Percentiles rank a stretch among this genome's conserved stretches.
These are phyloP conservation scores for Mycena belliarum DNA, from an alignment of 768 basidiomycete genomes.

Conservation along the genomic window DNA sequence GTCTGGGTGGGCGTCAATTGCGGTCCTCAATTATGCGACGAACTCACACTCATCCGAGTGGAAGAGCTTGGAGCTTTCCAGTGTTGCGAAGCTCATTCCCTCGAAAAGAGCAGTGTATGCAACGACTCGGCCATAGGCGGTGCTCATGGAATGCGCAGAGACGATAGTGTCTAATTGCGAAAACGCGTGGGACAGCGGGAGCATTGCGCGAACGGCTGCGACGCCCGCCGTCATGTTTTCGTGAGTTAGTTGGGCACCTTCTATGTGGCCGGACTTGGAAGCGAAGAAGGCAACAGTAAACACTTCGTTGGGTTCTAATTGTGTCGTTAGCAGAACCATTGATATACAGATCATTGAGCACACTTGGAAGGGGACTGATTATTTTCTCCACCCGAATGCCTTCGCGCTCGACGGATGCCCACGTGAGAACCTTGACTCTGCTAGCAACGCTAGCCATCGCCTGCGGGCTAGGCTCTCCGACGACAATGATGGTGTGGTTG, in stretches of 20 bases:
- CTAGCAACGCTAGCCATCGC: slow-evolving; percentile 48
- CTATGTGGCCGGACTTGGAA: slow-evolving; percentile 50
- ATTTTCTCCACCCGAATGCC: slow-evolving; percentile 54
- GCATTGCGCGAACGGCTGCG: slow-evolving; percentile 71
- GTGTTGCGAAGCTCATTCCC: slow-evolving; percentile 70
- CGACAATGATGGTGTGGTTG: slow-evolving; percentile 64
- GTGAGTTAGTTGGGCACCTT: slow-evolving; percentile 72
- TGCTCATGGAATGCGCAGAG: slow-evolving; percentile 71
- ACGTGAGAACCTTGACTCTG: slow-evolving; percentile 59
- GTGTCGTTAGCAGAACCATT: slow-evolving; percentile 9
- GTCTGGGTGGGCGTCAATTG: slow-evolving; percentile 16
- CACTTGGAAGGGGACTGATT: slow-evolving; percentile 53
- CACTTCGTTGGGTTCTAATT: slow-evolving; percentile 57
- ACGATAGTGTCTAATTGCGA: slow-evolving; percentile 76
- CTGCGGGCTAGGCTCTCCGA: slow-evolving; percentile 60
- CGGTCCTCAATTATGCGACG: background rate
- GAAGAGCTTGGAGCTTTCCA: slow-evolving; percentile 57
- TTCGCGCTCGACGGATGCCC: slow-evolving; percentile 70
- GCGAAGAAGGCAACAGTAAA: slow-evolving; percentile 71
- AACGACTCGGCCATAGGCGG: slow-evolving; percentile 77
- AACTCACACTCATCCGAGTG: slow-evolving; percentile 43
- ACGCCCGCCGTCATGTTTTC: slow-evolving; percentile 88
- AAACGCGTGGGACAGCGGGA: slow-evolving; percentile 71
- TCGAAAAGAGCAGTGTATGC: slow-evolving; percentile 80
- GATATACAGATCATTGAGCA: slow-evolving; percentile 25